Conservation (phyloP, 306 rosid genomes). For the Cucumis hystrix region DNA sequence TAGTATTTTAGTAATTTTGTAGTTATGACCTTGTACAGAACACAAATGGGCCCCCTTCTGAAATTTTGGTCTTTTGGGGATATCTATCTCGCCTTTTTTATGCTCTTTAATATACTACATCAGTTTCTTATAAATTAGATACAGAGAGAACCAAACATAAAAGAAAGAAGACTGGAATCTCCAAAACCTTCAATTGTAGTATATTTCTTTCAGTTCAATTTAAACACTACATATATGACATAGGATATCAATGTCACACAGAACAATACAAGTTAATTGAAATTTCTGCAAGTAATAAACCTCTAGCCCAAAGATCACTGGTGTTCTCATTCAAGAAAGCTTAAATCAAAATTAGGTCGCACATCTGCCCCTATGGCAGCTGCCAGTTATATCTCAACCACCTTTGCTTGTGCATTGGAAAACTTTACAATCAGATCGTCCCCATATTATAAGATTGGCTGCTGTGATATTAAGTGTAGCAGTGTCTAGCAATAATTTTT, state of each 20-base stretch:
- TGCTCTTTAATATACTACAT: not conserved
- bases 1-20: not conserved
- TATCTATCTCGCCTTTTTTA: not conserved
- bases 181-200: not conserved
- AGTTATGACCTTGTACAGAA: not conserved
- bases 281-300: not conserved
- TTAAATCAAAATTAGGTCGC: not conserved
- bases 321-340: not conserved
- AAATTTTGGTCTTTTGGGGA: not conserved
- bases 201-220: not conserved
- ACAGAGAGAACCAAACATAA: not conserved
- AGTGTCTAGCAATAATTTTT: not conserved
- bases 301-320: not conserved
- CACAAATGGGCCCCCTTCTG: not conserved
- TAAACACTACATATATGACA: not conserved
- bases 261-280: not conserved
- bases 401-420: not conserved
- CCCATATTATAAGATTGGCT: not conserved
- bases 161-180: not conserved
- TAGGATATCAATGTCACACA: not conserved
- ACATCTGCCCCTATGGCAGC: not conserved
- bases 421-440: not conserved
- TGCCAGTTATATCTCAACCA: not conserved
- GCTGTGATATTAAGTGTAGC: not conserved
- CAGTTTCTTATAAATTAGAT: not conserved